Base-by-base conservation (phyloP, 176 grass and related monocot species). In the Musa acuminata region DNA sequence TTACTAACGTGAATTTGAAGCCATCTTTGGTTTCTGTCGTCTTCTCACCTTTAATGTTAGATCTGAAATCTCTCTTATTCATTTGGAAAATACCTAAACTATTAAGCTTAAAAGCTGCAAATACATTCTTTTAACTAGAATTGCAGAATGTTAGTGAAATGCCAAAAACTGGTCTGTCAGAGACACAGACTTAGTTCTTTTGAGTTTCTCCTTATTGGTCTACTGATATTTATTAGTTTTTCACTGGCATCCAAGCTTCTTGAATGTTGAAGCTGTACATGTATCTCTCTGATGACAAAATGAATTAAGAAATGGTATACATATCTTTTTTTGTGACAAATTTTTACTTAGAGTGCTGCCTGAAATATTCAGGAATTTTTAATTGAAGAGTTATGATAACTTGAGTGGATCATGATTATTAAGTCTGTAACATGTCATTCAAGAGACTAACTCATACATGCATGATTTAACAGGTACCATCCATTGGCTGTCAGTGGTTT, bases 401-500 rank as follows among this genome's bases (percentile, higher is more conserved):
- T 43, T 6, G 35, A 43, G 35, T 48, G 2, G 14, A 49, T n/a
- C 25, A 48, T 60, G 17, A n/a, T 48, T 62, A 48, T 43, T 43
- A 43, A 43, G 35, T 13, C 50, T 17, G 11, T 67, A 54, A 67
- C 13, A 67, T 67, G 23, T 8, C 12, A 29, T 35, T 27, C 9
- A 49, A 48, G 20, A 54, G 21, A 21, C 70, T 82, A 72, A 83
- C 58, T 59, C 58, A 67, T 75, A 16, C 73, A 24, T 54, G 57
- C 49, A 72, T 72, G n/a, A 53, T 74, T 17, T 87, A 52, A 80
- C 86, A 98, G 95, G 90, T 84, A 13, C 80, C 82, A 5, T 72
- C 69, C 1, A 93, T 93, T 74, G 90, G 88, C 51, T 85, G 77
- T 75, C 95, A 98, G 51, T 89, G 88, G 86, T 82, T 98, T 74